phyloP scores from a whole-genome alignment of 352 stramenopile species.

The Elongisporangium undulatum region DNA sequence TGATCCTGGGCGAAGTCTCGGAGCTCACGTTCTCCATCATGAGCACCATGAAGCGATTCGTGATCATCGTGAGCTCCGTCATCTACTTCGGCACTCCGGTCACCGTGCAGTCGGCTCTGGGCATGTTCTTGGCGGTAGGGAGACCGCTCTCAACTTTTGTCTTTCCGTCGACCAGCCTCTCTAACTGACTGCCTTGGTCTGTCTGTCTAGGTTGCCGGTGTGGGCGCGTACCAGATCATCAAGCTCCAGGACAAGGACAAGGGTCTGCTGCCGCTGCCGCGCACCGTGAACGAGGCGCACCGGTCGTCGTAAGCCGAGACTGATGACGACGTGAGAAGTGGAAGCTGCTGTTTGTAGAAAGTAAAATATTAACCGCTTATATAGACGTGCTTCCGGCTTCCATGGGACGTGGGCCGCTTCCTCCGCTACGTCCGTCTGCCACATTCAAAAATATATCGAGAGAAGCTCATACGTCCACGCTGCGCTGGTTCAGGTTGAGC shows the following conservation, averaged over 20 bases:
- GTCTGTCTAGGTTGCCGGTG: slow-evolving; percentile 40
- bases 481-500: slow-evolving; percentile 70
- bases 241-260: slow-evolving; percentile 60
- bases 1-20: slow-evolving; percentile 81
- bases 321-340: neutral
- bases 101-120: slow-evolving; percentile 55
- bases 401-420: neutral
- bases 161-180: neutral
- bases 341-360: slow-evolving; percentile 1
- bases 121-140: slow-evolving; percentile 68
- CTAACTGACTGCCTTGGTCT: neutral
- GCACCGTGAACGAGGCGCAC: slow-evolving; percentile 37
- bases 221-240: slow-evolving; percentile 75
- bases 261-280: slow-evolving; percentile 34
- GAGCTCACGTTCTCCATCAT: slow-evolving; percentile 90
- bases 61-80: slow-evolving; percentile 82
- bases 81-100: slow-evolving; percentile 84
- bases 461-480: slow-evolving; percentile 59
- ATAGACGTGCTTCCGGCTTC: slow-evolving; percentile 8
- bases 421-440: slow-evolving; percentile 4
- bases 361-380: slow-evolving; percentile 20
- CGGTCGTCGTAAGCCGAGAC: slow-evolving; percentile 1
- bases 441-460: slow-evolving; percentile 7
- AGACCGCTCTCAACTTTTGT: neutral
- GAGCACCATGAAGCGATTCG: slow-evolving; percentile 87